Conservation (phyloP, 2,329 filamentous ascomycete genomes). For the Calonectria naviculata region DNA sequence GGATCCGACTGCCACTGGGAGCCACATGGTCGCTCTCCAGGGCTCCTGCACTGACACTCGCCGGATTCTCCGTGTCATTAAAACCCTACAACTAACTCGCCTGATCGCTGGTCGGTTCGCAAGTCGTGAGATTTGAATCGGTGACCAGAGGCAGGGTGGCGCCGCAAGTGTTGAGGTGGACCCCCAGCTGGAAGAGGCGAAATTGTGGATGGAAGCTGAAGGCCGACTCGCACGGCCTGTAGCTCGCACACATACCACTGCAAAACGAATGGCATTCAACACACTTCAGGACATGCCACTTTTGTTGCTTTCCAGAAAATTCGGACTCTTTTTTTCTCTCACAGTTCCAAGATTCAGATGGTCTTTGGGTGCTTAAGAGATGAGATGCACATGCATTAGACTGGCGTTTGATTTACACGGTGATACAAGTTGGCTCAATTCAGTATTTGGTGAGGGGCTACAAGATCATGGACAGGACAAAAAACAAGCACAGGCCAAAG, state of each 20-base stretch:
- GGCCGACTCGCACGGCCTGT: not conserved
- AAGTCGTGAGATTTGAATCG: not conserved
- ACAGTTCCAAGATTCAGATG: not conserved
- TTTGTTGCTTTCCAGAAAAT: not conserved
- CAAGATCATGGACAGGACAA: not conserved
- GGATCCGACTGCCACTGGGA: not conserved
- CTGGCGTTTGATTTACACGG: conserved; percentile 19
- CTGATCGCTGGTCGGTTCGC: not conserved
- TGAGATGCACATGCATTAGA: conserved; percentile 28
- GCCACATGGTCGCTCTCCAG: not conserved
- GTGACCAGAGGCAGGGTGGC: conserved; percentile 15
- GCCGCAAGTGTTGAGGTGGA: conserved; percentile 22
- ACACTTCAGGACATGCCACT: not conserved
- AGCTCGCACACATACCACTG: no score
- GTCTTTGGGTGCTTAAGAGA: not conserved
- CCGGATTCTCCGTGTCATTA: not conserved
- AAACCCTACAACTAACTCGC: not conserved
- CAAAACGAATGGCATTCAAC: no score
- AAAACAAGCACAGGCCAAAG: not conserved
- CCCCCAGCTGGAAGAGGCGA: conserved; percentile 28
- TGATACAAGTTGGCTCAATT: not conserved
- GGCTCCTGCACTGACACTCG: not conserved
- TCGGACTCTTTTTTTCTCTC: not conserved
- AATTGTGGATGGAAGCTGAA: conserved; percentile 13
- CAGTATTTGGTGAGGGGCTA: not conserved